Evolutionary conservation across 2,329 filamentous ascomycete genomes (phyloP).

Genomic region (Sordariomycetes sp.): DNA sequence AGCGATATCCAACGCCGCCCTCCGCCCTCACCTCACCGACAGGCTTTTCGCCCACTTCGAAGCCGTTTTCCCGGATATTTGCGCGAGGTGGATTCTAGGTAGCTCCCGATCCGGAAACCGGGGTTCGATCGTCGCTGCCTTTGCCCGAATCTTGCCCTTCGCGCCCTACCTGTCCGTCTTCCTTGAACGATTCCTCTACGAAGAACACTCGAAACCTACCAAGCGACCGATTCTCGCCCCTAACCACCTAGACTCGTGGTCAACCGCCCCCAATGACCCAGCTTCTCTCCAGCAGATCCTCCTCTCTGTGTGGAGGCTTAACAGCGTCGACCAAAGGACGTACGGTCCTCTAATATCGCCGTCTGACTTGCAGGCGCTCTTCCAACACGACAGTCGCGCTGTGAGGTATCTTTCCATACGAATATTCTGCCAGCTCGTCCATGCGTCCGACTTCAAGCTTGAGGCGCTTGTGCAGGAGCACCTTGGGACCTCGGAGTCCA

Average conservation of each 20-base stretch:
- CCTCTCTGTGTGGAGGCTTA: slow-evolving; percentile 62
- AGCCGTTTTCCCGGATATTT: slow-evolving; percentile 66
- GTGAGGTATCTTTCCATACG: slow-evolving; percentile 74
- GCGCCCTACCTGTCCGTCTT: slow-evolving; percentile 68
- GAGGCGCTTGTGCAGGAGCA: slow-evolving; percentile 57
- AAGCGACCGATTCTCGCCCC: slow-evolving; percentile 1
- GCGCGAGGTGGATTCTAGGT: slow-evolving; percentile 60
- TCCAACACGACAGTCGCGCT: slow-evolving; percentile 42
- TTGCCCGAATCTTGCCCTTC: slow-evolving; percentile 70
- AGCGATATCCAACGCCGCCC: slow-evolving; percentile 53
- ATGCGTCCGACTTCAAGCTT: slow-evolving; percentile 65
- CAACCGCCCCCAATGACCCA: slow-evolving; percentile 10
- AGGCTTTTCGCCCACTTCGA: slow-evolving; percentile 63
- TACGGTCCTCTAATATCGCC: slow-evolving; percentile 56
- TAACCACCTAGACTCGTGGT: not conserved
- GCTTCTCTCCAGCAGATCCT: slow-evolving; percentile 28
- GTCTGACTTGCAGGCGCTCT: slow-evolving; percentile 53
- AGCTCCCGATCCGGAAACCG: slow-evolving; percentile 17
- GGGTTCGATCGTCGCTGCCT: slow-evolving; percentile 46
- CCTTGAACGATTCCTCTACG: slow-evolving; percentile 32
- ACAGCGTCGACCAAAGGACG: slow-evolving; percentile 58
- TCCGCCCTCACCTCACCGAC: slow-evolving; percentile 58
- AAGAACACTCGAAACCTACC: slow-evolving; percentile 6
- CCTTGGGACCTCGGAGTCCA: slow-evolving; percentile 43
- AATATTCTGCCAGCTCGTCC: slow-evolving; percentile 66